Conservation (phyloP, 106 monocot genomes). For the Cymbidium sinense region DNA sequence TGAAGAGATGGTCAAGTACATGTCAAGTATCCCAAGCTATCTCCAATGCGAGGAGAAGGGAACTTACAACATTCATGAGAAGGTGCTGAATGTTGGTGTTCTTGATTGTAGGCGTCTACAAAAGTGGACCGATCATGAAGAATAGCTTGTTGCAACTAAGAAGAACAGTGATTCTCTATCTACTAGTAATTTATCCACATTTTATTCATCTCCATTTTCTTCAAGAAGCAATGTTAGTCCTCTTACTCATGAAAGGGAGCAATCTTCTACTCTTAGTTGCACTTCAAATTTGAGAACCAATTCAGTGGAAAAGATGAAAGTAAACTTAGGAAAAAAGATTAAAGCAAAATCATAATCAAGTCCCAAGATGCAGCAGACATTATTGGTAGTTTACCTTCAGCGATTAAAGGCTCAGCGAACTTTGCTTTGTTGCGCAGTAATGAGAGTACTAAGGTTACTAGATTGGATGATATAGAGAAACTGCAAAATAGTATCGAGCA, state of each 20-base stretch:
- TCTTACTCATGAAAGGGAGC: conserved; percentile 11
- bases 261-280: conserved; percentile 3
- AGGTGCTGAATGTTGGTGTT: conserved; percentile 66
- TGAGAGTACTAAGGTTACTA: conserved; percentile 2
- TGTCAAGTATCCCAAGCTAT: conserved; percentile 20
- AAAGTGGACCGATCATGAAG: conserved; percentile 31
- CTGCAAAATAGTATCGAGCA: neutral
- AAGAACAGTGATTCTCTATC: no score
- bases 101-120: conserved; percentile 60
- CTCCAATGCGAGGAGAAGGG: conserved; percentile 15
- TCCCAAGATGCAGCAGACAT: neutral
- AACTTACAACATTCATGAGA: conserved; percentile 28
- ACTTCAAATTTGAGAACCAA: neutral
- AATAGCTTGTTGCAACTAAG: neutral
- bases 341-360: neutral
- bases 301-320: conserved; percentile 9
- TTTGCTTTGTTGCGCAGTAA: neutral
- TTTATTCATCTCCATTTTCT: conserved; percentile 10
- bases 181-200: conserved; percentile 15
- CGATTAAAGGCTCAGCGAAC: neutral
- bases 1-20: conserved; percentile 15
- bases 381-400: conserved; percentile 4
- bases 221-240: conserved; percentile 6
- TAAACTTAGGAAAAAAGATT: conserved; percentile 2
- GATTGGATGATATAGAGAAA: conserved; percentile 9